Conservation (phyloP, 2,329 filamentous ascomycete species). For the Cladophialophora immunda region DNA sequence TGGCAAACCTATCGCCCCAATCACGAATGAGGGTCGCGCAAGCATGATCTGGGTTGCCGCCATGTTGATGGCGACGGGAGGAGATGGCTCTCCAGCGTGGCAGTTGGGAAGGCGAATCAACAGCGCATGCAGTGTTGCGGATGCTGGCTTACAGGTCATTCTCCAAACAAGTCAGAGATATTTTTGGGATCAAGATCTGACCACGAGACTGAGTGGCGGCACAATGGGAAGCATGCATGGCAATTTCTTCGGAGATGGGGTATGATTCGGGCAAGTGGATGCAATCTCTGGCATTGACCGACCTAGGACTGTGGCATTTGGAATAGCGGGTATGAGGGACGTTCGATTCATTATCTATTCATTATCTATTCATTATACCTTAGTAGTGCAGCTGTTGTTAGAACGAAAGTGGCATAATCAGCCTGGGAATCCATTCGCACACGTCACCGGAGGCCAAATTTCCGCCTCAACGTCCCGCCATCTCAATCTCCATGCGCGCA, state of each 20-base stretch:
- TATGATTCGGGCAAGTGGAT: conserved; percentile 22
- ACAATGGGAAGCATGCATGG: conserved; percentile 1
- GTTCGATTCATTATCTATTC: not conserved
- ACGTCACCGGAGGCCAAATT: conserved; percentile 8
- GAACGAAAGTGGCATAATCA: not conserved
- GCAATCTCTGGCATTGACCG: not conserved
- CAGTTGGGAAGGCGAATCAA: conserved; percentile 18
- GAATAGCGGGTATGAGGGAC: conserved; percentile 1
- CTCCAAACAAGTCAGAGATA: conserved; percentile 19
- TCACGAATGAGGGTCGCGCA: conserved; percentile 1
- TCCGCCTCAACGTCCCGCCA: not conserved
- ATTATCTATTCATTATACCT: not conserved
- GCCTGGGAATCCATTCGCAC: not conserved
- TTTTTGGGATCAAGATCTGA: conserved; percentile 24
- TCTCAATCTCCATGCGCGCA: not conserved
- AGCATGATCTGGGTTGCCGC: conserved; percentile 23
- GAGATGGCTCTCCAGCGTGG: conserved; percentile 18
- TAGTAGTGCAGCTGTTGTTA: not conserved
- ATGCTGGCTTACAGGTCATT: not conserved
- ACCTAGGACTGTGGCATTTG: conserved; percentile 3
- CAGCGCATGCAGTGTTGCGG: conserved; percentile 6
- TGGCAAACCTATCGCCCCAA: conserved; percentile 9
- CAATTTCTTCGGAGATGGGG: conserved; percentile 13
- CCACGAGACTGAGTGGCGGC: conserved; percentile 10
- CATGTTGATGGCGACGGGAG: conserved; percentile 20